Base-by-base conservation (phyloP, 1,284 basidiomycete genomes). In the Cutaneotrichosporon spelunceum region DNA sequence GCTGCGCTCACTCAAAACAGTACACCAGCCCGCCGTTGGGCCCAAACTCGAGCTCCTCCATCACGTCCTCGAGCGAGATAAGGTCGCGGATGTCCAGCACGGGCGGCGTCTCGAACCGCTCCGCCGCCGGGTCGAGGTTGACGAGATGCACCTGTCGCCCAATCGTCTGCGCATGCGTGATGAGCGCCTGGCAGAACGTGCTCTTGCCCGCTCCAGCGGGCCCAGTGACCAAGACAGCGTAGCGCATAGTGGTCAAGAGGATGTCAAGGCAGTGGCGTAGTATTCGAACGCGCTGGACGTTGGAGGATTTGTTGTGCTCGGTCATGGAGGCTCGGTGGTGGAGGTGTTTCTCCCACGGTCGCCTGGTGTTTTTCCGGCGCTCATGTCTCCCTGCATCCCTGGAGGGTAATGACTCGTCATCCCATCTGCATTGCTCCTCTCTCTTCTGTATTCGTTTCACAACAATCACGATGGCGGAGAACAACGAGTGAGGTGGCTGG, bases 131-230 rank as follows among this genome's bases (percentile, higher is more conserved):
- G 78, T 99, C 96, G 66, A 99, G 86, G 79, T 99, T 99, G 78
- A 99, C 91, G 57, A 98, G 87, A 81, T 99, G 93, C 0, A 88
- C 89, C 1, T 87, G 87, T 8, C 96, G 86, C 64, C 87, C 90
- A 52, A 92, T 83, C 0, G 90, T 85, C 64, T 86, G 87, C 6
- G 98, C 87, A 80, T 99, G 95, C 3, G 91, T 93, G 64, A 99
- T 85, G 70, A 99, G 86, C 0, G 93, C 86, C 3, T 85, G 83
- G 72, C 91, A 91, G 75, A 99, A 96, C 0, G 96, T 99, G 0
- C 93, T 93, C 82, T 99, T 99, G 64, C 96, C 96, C 8, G 95
- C 93, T 45, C 96, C 96, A 0, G 96, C 96, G 55, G 96, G 95
- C 50, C 79, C 79, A 21, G 79, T 80, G 47, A 81, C 78, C 47